Base-by-base conservation (phyloP, 805 yeast species). In the Scheffersomyces stipitis region DNA sequence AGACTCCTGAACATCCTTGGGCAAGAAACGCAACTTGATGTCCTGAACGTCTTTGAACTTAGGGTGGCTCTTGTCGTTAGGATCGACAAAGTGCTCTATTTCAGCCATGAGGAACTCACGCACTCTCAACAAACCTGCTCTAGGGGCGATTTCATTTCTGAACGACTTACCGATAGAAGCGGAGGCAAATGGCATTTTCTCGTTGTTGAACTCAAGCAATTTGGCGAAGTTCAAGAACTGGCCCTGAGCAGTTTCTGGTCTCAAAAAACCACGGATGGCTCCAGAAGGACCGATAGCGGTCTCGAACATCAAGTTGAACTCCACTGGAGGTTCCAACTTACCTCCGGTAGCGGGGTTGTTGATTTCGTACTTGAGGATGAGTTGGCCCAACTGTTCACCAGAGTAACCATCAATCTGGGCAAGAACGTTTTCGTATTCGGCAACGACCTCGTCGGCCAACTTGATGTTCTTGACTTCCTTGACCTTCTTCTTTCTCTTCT, bases 231-330 rank as follows among this genome's bases (percentile, higher is more conserved):
- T 93, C 60, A 93, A 76, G 65, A 93, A 93, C 72, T 93, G 99
- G 58, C 99, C 99, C 75, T 93, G 99, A 17, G 99, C 99, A 46
- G 99, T 93, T 73, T 93, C 99, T 44, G 99, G 99, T 69, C 99
- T 83, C 60, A 93, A 70, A 69, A 78, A 93, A 50, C 99, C 99
- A 73, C 86, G 90, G 63, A 90, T 71, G 62, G 83, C 88, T 57
- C 99, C 99, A 36, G 97, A 86, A 44, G 99, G 99, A 37, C 99
- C 99, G 63, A 93, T 95, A 40, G 96, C 96, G 41, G 99, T 93
- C 70, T 91, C 98, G 62, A 93, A 93, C 99, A 93, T 93, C 64
- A 93, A 80, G 73, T 93, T 93, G 80, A 93, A 93, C 65, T 90
- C 97, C 54, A 73, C 80, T 49, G 99, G 99, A 30, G 83, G 83